A percentile compares a stretch with the other conserved stretches of the same genome.
Conservation (phyloP, 768 basidiomycete species). For the Galerina marginata region DNA sequence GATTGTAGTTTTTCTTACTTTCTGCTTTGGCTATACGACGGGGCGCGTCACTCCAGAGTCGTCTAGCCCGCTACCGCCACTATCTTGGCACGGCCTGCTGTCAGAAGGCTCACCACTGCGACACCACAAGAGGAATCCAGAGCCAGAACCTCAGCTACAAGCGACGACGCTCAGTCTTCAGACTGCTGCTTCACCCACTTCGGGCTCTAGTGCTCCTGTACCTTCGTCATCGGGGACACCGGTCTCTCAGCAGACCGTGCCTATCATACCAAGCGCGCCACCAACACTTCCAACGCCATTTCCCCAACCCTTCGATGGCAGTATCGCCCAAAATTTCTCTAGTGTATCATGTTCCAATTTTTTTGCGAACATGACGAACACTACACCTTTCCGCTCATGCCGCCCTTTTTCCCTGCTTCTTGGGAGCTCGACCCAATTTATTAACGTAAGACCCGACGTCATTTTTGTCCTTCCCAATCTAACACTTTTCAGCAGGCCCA, state of each 20-base stretch:
- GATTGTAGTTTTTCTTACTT: slow-evolving; percentile 57
- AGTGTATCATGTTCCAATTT: slow-evolving; percentile 69
- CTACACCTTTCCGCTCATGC: slow-evolving; percentile 68
- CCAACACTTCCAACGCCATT: slow-evolving; percentile 75
- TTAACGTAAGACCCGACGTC: slow-evolving; percentile 47
- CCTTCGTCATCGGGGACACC: slow-evolving; percentile 24
- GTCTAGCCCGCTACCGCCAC: slow-evolving; percentile 27
- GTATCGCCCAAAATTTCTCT: slow-evolving; percentile 69
- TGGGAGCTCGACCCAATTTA: slow-evolving; percentile 57
- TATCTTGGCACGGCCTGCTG: slow-evolving; percentile 29
- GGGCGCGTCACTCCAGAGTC: slow-evolving; percentile 49
- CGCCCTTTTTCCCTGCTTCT: slow-evolving; percentile 75
- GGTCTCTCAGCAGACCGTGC: slow-evolving; percentile 36
- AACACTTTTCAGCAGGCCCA: slow-evolving; percentile 59
- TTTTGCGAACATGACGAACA: slow-evolving; percentile 76
- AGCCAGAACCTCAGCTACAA: slow-evolving; percentile 21
- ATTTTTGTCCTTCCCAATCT: neutral
- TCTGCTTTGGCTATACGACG: slow-evolving; percentile 54
- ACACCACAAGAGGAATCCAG: slow-evolving; percentile 39
- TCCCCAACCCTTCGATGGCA: slow-evolving; percentile 74
- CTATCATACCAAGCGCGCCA: slow-evolving; percentile 53
- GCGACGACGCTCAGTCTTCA: neutral
- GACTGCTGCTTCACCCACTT: neutral
- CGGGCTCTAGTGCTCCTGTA: slow-evolving; percentile 19
- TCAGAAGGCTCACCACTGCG: neutral